These are phyloP conservation scores for Calonectria montana DNA, from an alignment of 2,329 filamentous ascomycete genomes.

Conservation along the genomic window DNA sequence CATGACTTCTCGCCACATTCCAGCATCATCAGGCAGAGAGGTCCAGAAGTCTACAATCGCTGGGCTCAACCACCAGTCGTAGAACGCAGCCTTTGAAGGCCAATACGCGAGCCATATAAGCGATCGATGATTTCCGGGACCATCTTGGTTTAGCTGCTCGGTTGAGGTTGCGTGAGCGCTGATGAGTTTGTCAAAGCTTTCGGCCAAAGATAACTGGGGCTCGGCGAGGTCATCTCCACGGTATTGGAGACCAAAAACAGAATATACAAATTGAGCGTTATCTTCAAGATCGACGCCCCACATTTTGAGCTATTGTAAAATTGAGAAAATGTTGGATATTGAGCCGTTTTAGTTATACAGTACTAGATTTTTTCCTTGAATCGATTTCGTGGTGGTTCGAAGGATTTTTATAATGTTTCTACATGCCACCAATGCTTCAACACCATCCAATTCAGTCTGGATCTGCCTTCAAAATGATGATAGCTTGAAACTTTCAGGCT, in stretches of 20 bases:
- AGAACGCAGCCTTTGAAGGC: neutral
- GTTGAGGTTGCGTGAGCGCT: neutral
- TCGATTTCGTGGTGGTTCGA: neutral
- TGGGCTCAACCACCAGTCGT: slow-evolving; percentile 7
- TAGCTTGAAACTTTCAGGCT: neutral
- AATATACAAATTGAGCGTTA: neutral
- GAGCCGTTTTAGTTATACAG: neutral
- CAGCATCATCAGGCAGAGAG: neutral
- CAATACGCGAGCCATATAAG: slow-evolving; percentile 18
- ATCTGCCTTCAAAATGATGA: neutral
- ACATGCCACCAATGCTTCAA: neutral
- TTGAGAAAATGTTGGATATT: neutral
- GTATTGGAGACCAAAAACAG: slow-evolving; percentile 2
- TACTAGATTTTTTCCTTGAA: neutral
- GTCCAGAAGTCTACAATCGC: neutral
- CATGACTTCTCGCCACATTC: slow-evolving; percentile 15
- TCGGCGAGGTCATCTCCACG: neutral
- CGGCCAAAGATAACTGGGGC: neutral
- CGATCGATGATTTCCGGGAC: neutral
- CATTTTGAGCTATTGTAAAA: neutral
- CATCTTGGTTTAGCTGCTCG: neutral
- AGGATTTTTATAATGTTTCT: neutral
- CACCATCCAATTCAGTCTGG: too few relatives aligned
- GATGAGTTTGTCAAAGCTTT: neutral
- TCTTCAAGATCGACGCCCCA: neutral